Conservation (phyloP, 345 rosid genomes). For the Angophora floribunda region DNA sequence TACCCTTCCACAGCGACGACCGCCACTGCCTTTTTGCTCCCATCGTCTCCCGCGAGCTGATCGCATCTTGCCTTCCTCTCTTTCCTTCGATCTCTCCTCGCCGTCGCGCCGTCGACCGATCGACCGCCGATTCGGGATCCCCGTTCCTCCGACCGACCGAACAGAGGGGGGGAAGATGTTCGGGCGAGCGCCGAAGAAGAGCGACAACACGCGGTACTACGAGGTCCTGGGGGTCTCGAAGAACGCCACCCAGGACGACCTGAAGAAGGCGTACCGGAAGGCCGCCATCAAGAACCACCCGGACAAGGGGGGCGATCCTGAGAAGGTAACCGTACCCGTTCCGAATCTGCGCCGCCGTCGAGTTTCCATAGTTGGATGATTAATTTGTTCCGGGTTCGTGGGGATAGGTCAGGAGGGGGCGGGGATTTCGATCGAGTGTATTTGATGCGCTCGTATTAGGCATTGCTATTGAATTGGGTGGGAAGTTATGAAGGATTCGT, state of each 20-base stretch:
- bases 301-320: constrained; percentile 98
- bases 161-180: constrained; percentile 29
- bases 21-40: background rate
- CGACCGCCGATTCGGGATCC: background rate
- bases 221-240: constrained; percentile 82
- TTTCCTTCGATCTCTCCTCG: background rate
- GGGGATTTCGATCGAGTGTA: background rate
- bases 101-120: background rate
- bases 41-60: too few relatives aligned
- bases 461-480: background rate
- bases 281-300: constrained; percentile 97
- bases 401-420: background rate
- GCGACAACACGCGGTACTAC: constrained; percentile 71
- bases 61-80: too few relatives aligned
- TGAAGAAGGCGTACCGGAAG: constrained; percentile 82
- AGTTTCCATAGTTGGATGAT: background rate
- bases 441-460: background rate
- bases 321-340: constrained; percentile 35
- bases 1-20: background rate
- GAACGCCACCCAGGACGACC: constrained; percentile 65
- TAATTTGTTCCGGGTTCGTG: background rate
- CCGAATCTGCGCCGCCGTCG: background rate
- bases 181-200: constrained; percentile 71
- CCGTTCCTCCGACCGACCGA: background rate
- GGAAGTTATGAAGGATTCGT: background rate